Evolutionary conservation across 768 basidiomycete species (phyloP), one percentile per base, ranked within the genome.

Genomic region (Asterophora parasitica): DNA sequence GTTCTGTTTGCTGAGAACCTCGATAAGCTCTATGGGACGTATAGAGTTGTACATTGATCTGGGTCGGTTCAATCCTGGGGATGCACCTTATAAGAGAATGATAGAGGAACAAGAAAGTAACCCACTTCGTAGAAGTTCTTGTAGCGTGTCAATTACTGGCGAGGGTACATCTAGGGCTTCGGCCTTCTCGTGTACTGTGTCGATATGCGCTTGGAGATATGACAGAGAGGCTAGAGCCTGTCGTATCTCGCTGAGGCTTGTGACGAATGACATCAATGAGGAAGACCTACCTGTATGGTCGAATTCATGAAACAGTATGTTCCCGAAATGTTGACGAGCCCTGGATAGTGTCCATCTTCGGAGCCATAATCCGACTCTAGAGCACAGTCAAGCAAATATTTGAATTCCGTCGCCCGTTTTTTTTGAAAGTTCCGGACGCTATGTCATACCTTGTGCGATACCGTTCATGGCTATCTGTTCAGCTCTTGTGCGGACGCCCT

Each of bases 241-340:
- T 38, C 39, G 28, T 27, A 35, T 26, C 42, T 9, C 16, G 28
- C 46, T 35, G 37, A 43, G 30, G 37, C 13, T 32, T 27, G 33
- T 40, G 44, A 49, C 36, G 32, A 40, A 48, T 31, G 33, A 40
- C 32, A 33, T 60, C 62, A 61, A 58, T 30, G 44, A 40, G 44
- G 36, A 27, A 26, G 31, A 45, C 56, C 30, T 23, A 79, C 90
- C 79, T 97, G 95, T 8, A 97, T 71, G 2, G 92, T 92, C 10
- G 95, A 93, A 63, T 98, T 95, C 83, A 97, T 89, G 72, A 96
- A 98, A 62, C 95, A 97, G 55, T 95, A 89, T 43, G 92, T 95
- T 9, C 94, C 94, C 7, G 92, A 94, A 31, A 94, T 85, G 59
- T 97, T 97, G 61, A 96, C 88, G 42, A 97, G 83, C 0, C 94